phyloP scores from a whole-genome alignment of 352 stramenopile species.

The Globisporangium carolinianum region DNA sequence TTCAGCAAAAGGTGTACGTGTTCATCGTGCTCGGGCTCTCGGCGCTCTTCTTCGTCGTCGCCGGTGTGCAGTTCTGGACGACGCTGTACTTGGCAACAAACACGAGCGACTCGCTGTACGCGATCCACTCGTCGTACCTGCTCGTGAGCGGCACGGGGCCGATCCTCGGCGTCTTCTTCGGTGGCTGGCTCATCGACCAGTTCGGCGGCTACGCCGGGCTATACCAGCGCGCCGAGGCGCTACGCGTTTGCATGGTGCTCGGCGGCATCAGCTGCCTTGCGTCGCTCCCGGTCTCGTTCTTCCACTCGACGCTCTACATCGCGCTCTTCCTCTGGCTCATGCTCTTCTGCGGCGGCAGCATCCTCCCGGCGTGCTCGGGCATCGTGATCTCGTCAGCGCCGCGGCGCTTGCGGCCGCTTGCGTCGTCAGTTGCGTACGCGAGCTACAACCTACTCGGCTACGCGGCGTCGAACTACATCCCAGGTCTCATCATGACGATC shows the following conservation, averaged over 20 bases:
- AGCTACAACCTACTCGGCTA: constrained; percentile 87
- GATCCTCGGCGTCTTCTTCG: constrained; percentile 83
- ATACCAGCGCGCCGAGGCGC: constrained; percentile 54
- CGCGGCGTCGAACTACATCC: constrained; percentile 78
- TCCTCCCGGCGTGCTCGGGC: constrained; percentile 74
- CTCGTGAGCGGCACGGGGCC: constrained; percentile 69
- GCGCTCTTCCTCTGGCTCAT: constrained; percentile 75
- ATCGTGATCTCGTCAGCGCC: constrained; percentile 77
- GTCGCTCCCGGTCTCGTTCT: constrained; percentile 59
- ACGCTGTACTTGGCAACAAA: constrained; percentile 81
- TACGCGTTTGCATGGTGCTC: constrained; percentile 69
- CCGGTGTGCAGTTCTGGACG: constrained; percentile 79
- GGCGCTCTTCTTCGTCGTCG: constrained; percentile 78
- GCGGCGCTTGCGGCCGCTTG: constrained; percentile 49
- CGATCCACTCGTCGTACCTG: constrained; percentile 70
- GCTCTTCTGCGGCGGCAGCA: constrained; percentile 72
- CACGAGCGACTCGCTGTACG: constrained; percentile 66
- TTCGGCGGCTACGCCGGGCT: constrained; percentile 68
- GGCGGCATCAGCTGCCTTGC: constrained; percentile 38
- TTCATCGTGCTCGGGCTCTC: constrained; percentile 76
- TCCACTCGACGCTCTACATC: constrained; percentile 58
- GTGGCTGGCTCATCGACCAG: constrained; percentile 76
- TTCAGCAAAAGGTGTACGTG: constrained; percentile 64
- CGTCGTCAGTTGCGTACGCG: constrained; percentile 72
- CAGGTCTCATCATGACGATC: constrained; percentile 77